Evolutionary conservation across 2,329 filamentous ascomycete genomes (phyloP), one percentile per base, ranked within the genome.

Genomic region (Ustilaginoidea virens): DNA sequence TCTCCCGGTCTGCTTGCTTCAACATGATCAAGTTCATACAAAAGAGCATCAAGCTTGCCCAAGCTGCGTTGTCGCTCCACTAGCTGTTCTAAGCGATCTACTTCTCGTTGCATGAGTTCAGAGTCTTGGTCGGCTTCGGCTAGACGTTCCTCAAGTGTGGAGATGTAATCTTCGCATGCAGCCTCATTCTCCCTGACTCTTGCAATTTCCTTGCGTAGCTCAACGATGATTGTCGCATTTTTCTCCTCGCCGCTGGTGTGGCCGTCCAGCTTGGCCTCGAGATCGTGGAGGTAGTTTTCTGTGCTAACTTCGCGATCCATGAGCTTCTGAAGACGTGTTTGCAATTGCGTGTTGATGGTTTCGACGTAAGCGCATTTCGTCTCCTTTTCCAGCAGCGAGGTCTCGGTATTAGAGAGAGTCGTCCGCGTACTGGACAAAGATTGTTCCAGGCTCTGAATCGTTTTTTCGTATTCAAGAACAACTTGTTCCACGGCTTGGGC

Each of bases 381-480:
- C 55, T 98, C 90, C 49, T 80, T 90, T 51, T 98, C 92, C 3
- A 96, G 63, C 15, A 98, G 63, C 33, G 62, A 78, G 31, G 85
- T 90, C 51, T 98, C 92, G 0, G 80, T 86, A 38, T 62, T 77
- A 8, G 90, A 79, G 17, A 98, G 63, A 0, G 81, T 83, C 19
- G 80, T 67, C 33, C 90, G 72, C 1, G 90, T 96, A 45, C 74
- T 90, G 1, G 86, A 86, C 10, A 98, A 69, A 2, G 86, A 94
- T 28, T 85, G 75, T 52, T 98, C 90, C 11, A 98, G 67, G 30
- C 73, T 79, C 50, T 96, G 86, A 28, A 98, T 98, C 0, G 92
- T 98, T 64, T 92, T 96, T 52, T 98, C 92, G 48, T 98, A 98
- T 54, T 98, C 90, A 27, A 96, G 61, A 3, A 98, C 83, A 14